Evolutionary conservation across 495 filamentous ascomycete species (phyloP).

Genomic region (Lichina pygmaea): DNA sequence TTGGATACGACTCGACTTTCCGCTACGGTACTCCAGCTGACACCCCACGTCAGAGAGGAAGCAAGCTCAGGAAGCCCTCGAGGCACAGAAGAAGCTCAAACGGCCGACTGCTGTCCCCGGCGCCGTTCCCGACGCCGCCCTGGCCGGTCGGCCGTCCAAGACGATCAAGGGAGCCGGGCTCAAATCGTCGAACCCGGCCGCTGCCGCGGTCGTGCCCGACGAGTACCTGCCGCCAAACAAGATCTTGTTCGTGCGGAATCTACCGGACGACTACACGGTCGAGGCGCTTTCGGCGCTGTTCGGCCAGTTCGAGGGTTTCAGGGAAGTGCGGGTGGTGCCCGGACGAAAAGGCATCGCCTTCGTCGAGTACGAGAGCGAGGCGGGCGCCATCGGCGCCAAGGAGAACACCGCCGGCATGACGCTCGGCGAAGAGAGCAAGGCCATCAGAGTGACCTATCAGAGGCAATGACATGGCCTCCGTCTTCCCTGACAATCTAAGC

Average conservation of each 20-base stretch:
- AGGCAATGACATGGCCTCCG: slow-evolving; percentile 28
- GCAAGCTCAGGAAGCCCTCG: slow-evolving; percentile 60
- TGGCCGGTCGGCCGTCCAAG: slow-evolving; percentile 37
- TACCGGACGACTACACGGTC: slow-evolving; percentile 67
- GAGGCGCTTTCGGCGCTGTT: slow-evolving; percentile 61
- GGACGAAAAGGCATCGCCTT: slow-evolving; percentile 78
- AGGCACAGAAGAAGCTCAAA: slow-evolving; percentile 64
- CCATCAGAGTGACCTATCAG: slow-evolving; percentile 74
- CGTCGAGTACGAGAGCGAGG: slow-evolving; percentile 81
- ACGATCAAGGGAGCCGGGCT: slow-evolving; percentile 50
- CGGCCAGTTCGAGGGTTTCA: slow-evolving; percentile 76
- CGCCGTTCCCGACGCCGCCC: slow-evolving; percentile 17
- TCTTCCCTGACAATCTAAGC: neutral
- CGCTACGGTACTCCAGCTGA: neutral
- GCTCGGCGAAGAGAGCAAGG: slow-evolving; percentile 40
- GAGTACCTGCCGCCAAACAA: slow-evolving; percentile 96
- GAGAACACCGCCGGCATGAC: slow-evolving; percentile 81
- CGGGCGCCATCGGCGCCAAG: slow-evolving; percentile 80
- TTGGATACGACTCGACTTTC: neutral
- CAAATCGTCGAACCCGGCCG: slow-evolving; percentile 45
- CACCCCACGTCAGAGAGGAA: slow-evolving; percentile 41
- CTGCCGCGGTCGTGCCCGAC: slow-evolving; percentile 62
- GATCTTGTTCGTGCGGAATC: slow-evolving; percentile 81
- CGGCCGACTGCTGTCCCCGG: slow-evolving; percentile 26
- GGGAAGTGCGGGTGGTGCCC: slow-evolving; percentile 71